Percentiles rank a stretch among this genome's conserved stretches.
phyloP scores from a whole-genome alignment of 2,329 filamentous ascomycete species.

The Parasarocladium wereldwijsianum region DNA sequence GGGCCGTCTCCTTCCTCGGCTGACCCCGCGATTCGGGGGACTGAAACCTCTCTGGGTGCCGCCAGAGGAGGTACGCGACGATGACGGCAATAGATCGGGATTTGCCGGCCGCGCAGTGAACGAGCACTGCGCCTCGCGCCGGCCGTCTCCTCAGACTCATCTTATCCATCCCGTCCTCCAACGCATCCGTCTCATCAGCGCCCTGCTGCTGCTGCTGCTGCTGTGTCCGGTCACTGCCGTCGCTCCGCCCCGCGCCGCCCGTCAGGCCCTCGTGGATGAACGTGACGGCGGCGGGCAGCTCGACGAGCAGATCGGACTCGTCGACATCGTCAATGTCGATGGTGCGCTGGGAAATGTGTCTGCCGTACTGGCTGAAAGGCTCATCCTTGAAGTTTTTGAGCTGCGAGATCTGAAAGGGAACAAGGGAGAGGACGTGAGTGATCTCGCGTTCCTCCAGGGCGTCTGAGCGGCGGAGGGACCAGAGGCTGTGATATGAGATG shows the following conservation, averaged over 20 bases:
- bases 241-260: conserved; percentile 2
- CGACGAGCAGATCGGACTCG: conserved; percentile 71
- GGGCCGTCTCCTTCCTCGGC: conserved; percentile 19
- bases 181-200: conserved; percentile 2
- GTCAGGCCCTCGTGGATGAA: conserved; percentile 70
- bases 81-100: conserved; percentile 78
- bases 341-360: conserved; percentile 54
- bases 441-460: conserved; percentile 60
- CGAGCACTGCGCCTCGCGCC: conserved; percentile 31
- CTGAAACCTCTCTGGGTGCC: conserved; percentile 39
- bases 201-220: not conserved
- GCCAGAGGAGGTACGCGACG: conserved; percentile 72
- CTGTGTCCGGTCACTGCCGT: not conserved
- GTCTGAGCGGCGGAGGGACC: conserved; percentile 58
- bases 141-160: conserved; percentile 7
- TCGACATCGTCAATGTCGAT: conserved; percentile 86
- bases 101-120: conserved; percentile 84
- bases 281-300: conserved; percentile 61
- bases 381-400: conserved; percentile 32
- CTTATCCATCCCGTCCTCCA: conserved; percentile 4
- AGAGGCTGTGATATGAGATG: conserved; percentile 42
- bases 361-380: conserved; percentile 31
- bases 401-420: conserved; percentile 34
- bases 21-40: conserved; percentile 8
- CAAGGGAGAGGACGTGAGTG: conserved; percentile 79